phyloP scores from a whole-genome alignment of 1,139 yeast species.

The Yamadazyma aaseri region DNA sequence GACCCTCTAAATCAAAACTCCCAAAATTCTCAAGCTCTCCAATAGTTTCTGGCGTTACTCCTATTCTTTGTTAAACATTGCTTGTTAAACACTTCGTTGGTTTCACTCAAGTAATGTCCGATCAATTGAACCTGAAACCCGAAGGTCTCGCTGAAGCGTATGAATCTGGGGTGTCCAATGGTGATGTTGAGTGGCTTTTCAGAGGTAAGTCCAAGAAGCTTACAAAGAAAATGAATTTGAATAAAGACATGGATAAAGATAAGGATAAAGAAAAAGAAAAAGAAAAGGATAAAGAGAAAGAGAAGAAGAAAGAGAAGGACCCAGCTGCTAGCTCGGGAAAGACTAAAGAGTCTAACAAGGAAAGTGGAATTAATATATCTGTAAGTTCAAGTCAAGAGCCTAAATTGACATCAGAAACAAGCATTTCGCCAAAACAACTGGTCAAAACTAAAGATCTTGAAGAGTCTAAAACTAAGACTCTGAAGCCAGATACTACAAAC shows the following conservation, averaged over 20 bases:
- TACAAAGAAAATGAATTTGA: slow-evolving; percentile 30
- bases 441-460: neutral
- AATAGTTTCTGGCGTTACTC: too few relatives aligned
- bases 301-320: neutral
- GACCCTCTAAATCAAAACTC: too few relatives aligned
- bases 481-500: neutral
- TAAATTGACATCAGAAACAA: too few relatives aligned
- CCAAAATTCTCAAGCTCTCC: too few relatives aligned
- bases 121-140: slow-evolving; percentile 6
- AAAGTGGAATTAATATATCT: neutral
- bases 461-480: neutral
- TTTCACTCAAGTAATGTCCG: neutral
- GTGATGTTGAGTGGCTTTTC: slow-evolving; percentile 76
- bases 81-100: neutral
- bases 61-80: too few relatives aligned
- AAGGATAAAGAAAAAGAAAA: slow-evolving; percentile 8
- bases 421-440: too few relatives aligned
- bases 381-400: neutral
- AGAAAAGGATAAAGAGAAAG: slow-evolving; percentile 2
- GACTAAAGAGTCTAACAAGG: neutral
- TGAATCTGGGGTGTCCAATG: slow-evolving; percentile 60
- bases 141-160: slow-evolving; percentile 14
- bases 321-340: neutral
- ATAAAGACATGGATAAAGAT: slow-evolving; percentile 12
- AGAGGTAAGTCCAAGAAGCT: slow-evolving; percentile 62